Evolutionary conservation across 202 grass and related monocot species (phyloP), one percentile per base, ranked within the genome.

Genomic region (Zoysia matrella): DNA sequence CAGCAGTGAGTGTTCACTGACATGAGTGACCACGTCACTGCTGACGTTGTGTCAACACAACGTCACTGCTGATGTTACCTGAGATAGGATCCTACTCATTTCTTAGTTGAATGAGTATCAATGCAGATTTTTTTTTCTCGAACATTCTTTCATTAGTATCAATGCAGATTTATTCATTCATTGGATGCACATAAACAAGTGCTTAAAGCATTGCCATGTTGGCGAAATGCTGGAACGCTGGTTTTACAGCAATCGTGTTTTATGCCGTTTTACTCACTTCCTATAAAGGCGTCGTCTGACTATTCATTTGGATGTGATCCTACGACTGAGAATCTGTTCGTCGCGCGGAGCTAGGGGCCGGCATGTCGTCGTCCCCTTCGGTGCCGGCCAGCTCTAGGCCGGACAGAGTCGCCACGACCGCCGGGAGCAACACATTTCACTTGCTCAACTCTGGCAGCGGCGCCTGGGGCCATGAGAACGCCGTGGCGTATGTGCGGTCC

Each of bases 401-500:
- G 3, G 76, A 80, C 8, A 70, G 48, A 14, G 65, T 0, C 48
- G 22, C 30, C 30, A 36, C 30, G 30, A 36, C 52, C 9, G 15
- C 16, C 41, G 3, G 52, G 11, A 58, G 42, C 43, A 65, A 45
- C 77, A 47, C 82, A 8, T 85, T 89, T 51, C 77, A 85, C 82
- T 82, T 85, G 44, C 58, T 89, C 10, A 76, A 89, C 71, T 89
- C 87, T 1, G 14, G 54, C 76, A n/a, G 55, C 65, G 64, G 71
- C 39, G 51, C 55, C 14, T 65, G 55, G n/a, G 63, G 69, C 30
- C 30, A 36, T 1, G 30, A 36, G 30, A 36, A 36, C 30, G 30
- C 30, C 30, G 30, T 36, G 30, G 30, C 30, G 10, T 60, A 79
- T 13, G 4, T 22, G 13, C 43, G 9, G 67, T 70, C 56, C 64